Evolutionary conservation across 2,329 filamentous ascomycete genomes (phyloP).

Genomic region (Cladosporium sp.): DNA sequence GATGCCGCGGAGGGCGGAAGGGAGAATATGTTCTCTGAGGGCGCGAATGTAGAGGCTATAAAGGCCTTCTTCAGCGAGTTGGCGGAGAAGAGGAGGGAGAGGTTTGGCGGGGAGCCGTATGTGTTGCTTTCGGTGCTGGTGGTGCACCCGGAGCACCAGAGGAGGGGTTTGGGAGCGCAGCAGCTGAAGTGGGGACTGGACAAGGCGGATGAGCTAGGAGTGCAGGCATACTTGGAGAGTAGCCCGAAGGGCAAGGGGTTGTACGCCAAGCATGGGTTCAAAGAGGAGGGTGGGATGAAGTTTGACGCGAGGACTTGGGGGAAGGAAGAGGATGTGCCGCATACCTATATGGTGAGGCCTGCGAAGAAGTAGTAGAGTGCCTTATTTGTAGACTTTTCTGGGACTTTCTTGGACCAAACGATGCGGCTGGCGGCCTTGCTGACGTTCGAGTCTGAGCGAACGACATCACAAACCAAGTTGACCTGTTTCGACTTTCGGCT

Average conservation of each 20-base stretch:
- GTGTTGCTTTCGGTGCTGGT: conserved; percentile 35
- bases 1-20: conserved; percentile 28
- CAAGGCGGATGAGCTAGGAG: conserved; percentile 43
- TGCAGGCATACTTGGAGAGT: conserved; percentile 45
- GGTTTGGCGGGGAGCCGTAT: conserved; percentile 33
- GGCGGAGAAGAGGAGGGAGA: conserved; percentile 27
- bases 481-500: background rate
- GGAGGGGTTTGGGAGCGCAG: conserved; percentile 43
- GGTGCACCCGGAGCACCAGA: conserved; percentile 44
- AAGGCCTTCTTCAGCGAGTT: conserved; percentile 30
- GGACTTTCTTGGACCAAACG: background rate
- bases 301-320: conserved; percentile 36
- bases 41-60: conserved; percentile 25
- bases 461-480: background rate
- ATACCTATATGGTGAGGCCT: conserved; percentile 33
- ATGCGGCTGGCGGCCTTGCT: background rate
- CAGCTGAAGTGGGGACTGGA: conserved; percentile 44
- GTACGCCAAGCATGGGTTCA: conserved; percentile 44
- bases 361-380: conserved; percentile 21
- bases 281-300: conserved; percentile 30
- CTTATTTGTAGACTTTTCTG: too few relatives aligned
- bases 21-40: conserved; percentile 24
- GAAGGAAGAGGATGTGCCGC: conserved; percentile 29
- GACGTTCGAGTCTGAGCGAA: background rate
- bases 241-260: conserved; percentile 41